A percentile compares a stretch with the other conserved stretches of the same genome.
These are phyloP conservation scores for Phylloporus sp. DNA, from an alignment of 1,284 basidiomycete genomes.

Conservation along the genomic window DNA sequence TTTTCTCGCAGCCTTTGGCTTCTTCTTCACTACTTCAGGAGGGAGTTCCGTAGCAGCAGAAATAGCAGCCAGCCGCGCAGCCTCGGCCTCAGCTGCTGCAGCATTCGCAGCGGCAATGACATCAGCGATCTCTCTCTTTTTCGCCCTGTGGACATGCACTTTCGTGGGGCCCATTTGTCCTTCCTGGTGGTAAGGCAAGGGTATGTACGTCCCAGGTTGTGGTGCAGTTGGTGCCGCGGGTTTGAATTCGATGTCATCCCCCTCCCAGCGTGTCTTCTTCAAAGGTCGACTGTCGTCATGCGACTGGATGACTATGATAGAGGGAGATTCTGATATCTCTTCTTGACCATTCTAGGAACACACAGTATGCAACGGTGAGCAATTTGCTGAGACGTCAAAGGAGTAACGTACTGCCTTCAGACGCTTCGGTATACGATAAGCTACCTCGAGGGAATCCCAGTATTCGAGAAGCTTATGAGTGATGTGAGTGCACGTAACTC, in stretches of 20 bases:
- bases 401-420: slow-evolving; percentile 46
- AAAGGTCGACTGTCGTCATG: slow-evolving; percentile 36
- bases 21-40: slow-evolving; percentile 36
- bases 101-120: slow-evolving; percentile 54
- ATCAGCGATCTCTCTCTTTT: slow-evolving; percentile 39
- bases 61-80: slow-evolving; percentile 40
- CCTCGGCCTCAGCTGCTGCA: slow-evolving; percentile 49
- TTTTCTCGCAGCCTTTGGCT: slow-evolving; percentile 46
- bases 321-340: slow-evolving; percentile 18
- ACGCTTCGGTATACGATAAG: slow-evolving; percentile 86
- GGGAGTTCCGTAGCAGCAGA: slow-evolving; percentile 21
- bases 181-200: not conserved
- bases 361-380: not conserved
- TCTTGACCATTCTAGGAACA: slow-evolving; percentile 36
- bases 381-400: not conserved
- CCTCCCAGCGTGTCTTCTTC: slow-evolving; percentile 37
- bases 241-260: slow-evolving; percentile 28
- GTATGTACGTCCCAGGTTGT: not conserved
- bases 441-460: slow-evolving; percentile 78
- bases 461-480: slow-evolving; percentile 60
- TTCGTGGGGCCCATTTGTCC: not conserved
- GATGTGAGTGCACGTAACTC: slow-evolving; percentile 2
- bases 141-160: not conserved
- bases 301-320: slow-evolving; percentile 21
- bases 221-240: not conserved